A percentile compares a stretch with the other conserved stretches of the same genome.
phyloP scores from a whole-genome alignment of 139 green algal species.

The Auxenochlorella pyrenoidosa region DNA sequence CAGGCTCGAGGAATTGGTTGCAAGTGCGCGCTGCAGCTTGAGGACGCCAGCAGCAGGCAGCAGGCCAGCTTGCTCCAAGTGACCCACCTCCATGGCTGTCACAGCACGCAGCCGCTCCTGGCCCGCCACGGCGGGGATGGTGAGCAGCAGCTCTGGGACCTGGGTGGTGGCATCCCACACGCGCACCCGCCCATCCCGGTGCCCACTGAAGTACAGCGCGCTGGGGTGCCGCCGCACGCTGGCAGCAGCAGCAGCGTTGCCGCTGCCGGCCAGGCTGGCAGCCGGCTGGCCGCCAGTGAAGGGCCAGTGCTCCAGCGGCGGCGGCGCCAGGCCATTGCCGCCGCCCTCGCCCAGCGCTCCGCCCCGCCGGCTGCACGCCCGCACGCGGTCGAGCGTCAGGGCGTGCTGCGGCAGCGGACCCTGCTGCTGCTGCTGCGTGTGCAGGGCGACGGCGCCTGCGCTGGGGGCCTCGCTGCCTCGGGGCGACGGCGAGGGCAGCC shows the following conservation, averaged over 20 bases:
- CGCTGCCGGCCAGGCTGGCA: background rate
- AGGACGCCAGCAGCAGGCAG: no score
- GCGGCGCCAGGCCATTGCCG: background rate
- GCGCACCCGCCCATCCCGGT: constrained; percentile 61
- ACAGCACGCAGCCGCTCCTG: constrained; percentile 51
- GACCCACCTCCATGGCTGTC: constrained; percentile 40
- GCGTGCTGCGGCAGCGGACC: background rate
- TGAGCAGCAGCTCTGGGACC: constrained; percentile 52
- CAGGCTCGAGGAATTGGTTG: no score
- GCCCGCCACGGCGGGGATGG: constrained; percentile 43
- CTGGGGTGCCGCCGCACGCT: constrained; percentile 27
- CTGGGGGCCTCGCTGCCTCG: background rate
- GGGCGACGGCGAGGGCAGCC: background rate
- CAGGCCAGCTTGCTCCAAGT: no score
- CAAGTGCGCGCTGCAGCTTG: no score
- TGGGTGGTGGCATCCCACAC: constrained; percentile 54
- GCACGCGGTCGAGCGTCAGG: constrained; percentile 25
- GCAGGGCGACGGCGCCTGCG: background rate
- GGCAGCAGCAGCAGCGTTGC: background rate
- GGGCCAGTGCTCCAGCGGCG: constrained; percentile 35
- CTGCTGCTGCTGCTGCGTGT: background rate
- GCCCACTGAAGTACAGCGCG: constrained; percentile 52
- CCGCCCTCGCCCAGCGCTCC: background rate
- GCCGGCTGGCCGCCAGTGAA: constrained; percentile 42
- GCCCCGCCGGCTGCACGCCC: constrained; percentile 14